Percentiles rank a stretch among this genome's conserved stretches.
Conservation (phyloP, 441 rosid genomes). For the Gossypium lobatum region DNA sequence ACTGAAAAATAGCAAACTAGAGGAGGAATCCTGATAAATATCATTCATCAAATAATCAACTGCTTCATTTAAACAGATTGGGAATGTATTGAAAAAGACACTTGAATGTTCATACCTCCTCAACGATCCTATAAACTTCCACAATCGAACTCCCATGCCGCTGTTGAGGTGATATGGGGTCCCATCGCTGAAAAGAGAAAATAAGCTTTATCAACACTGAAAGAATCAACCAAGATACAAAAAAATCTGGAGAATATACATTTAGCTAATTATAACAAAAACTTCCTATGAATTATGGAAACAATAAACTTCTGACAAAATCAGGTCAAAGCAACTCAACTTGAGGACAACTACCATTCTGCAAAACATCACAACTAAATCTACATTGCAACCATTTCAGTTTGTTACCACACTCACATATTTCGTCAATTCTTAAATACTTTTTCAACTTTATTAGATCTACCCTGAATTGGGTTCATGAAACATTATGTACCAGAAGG, state of each 20-base stretch:
- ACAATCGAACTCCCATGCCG: constrained; percentile 94
- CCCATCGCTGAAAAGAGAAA: constrained; percentile 63
- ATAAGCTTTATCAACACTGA: not conserved
- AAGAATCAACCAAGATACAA: not conserved
- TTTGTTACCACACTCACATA: constrained; percentile 7
- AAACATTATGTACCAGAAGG: not conserved
- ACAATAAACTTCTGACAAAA: not conserved
- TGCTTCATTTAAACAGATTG: not conserved
- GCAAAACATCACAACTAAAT: not conserved
- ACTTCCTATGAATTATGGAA: not conserved
- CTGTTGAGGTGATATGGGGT: constrained; percentile 92
- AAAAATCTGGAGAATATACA: not conserved
- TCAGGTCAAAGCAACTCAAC: not conserved
- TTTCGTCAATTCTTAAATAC: not conserved
- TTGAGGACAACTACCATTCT: not conserved
- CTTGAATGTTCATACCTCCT: constrained; percentile 57
- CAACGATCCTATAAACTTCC: constrained; percentile 92
- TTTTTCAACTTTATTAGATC: constrained; percentile 5
- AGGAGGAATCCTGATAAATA: not conserved
- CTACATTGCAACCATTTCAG: not conserved
- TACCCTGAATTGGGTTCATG: not conserved
- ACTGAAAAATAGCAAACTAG: not conserved
- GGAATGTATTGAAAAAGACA: not conserved
- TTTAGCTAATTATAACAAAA: not conserved
- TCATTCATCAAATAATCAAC: constrained; percentile 1